These are phyloP conservation scores for Colletotrichum chlorophyti DNA, from an alignment of 2,329 filamentous ascomycete species.

Conservation along the genomic window DNA sequence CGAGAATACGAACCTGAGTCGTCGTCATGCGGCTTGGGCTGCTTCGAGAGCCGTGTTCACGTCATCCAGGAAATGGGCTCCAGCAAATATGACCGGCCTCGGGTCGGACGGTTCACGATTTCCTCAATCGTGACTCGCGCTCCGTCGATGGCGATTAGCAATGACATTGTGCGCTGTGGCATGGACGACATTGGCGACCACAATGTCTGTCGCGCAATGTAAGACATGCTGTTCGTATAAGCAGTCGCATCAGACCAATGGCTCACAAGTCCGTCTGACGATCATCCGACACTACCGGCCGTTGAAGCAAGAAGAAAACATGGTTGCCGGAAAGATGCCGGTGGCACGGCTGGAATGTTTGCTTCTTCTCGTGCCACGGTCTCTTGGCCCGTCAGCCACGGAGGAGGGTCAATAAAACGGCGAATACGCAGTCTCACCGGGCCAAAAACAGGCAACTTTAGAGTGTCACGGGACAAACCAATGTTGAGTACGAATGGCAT, in stretches of 20 bases:
- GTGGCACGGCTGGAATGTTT: slow-evolving; percentile 16
- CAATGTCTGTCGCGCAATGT: not conserved
- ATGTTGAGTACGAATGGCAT: slow-evolving; percentile 20
- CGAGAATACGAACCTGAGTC: slow-evolving; percentile 4
- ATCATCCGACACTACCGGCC: slow-evolving; percentile 14
- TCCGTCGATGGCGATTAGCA: not conserved
- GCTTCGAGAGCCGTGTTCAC: not conserved
- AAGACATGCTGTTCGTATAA: slow-evolving; percentile 18
- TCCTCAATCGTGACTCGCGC: slow-evolving; percentile 19
- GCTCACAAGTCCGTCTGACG: not conserved
- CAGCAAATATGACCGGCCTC: not conserved
- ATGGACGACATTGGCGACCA: not conserved
- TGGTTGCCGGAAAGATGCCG: too few relatives aligned
- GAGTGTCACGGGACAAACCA: too few relatives aligned
- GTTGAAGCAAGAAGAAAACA: slow-evolving; percentile 4
- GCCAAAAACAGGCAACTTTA: slow-evolving; percentile 7
- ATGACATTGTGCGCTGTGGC: not conserved
- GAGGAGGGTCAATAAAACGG: not conserved
- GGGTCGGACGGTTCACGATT: slow-evolving; percentile 16
- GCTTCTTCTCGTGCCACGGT: slow-evolving; percentile 20
- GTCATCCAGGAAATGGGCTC: slow-evolving; percentile 12
- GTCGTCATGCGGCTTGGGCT: slow-evolving; percentile 1
- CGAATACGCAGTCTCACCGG: slow-evolving; percentile 3
- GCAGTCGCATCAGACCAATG: slow-evolving; percentile 4
- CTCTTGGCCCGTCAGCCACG: not conserved